A percentile compares a stretch with the other conserved stretches of the same genome.
Evolutionary conservation across 2,329 filamentous ascomycete species (phyloP).

Genomic region (Dothistroma septosporum): DNA sequence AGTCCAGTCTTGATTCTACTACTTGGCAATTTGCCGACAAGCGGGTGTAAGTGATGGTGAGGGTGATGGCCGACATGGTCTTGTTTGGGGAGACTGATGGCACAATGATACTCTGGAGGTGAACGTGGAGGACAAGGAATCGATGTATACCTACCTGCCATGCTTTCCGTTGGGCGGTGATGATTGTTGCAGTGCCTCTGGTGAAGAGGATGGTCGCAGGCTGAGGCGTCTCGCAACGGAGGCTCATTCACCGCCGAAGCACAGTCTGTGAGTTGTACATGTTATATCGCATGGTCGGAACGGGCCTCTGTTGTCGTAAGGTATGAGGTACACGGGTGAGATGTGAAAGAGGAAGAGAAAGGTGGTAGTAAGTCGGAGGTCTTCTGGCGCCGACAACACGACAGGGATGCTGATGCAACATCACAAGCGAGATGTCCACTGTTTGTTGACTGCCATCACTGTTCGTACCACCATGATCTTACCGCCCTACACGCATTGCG

Average conservation of each 20-base stretch:
- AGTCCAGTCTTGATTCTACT: conserved; percentile 11
- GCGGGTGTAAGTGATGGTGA: background rate
- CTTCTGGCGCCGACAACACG: background rate
- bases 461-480: no score
- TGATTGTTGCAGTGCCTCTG: background rate
- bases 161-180: background rate
- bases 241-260: background rate
- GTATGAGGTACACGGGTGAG: no score
- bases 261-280: background rate
- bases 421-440: background rate
- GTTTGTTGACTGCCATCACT: no score
- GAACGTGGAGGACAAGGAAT: background rate
- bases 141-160: conserved; percentile 1
- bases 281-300: background rate
- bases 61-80: conserved; percentile 4
- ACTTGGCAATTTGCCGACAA: conserved; percentile 25
- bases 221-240: background rate
- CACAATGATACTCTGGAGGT: background rate
- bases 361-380: no score
- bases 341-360: no score
- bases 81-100: background rate
- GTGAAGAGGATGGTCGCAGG: background rate
- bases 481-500: no score
- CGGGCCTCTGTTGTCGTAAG: background rate
- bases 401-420: background rate